Conservation (phyloP, 2,329 filamentous ascomycete genomes). For the Phoma sp. region DNA sequence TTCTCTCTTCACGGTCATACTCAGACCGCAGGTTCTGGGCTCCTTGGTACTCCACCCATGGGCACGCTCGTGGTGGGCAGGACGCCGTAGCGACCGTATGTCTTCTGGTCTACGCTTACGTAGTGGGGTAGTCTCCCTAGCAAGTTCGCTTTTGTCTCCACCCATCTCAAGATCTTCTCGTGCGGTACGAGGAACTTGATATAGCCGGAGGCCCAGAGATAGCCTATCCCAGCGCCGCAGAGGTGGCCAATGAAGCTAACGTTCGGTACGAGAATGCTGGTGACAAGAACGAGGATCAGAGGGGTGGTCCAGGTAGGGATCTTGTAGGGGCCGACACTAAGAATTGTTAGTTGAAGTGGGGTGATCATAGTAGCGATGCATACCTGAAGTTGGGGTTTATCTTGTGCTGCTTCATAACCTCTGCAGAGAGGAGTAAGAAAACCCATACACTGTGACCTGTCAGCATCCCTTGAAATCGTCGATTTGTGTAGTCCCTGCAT, state of each 20-base stretch:
- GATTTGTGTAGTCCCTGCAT: conserved; percentile 30
- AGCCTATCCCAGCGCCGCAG: conserved; percentile 83
- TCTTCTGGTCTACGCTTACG: conserved; percentile 94
- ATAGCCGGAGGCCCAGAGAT: conserved; percentile 86
- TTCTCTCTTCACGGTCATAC: conserved; percentile 37
- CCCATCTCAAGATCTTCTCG: conserved; percentile 84
- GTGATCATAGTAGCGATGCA: conserved; percentile 46
- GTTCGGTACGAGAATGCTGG: conserved; percentile 78
- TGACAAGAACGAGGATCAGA: conserved; percentile 75
- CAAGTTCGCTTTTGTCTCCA: conserved; percentile 87
- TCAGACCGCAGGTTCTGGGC: conserved; percentile 41
- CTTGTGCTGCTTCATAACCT: conserved; percentile 85
- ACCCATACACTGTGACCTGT: conserved; percentile 78
- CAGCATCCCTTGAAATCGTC: neutral
- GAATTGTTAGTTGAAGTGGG: conserved; percentile 8
- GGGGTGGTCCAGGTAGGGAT: conserved; percentile 95
- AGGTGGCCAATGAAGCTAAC: conserved; percentile 88
- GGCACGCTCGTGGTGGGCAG: conserved; percentile 62
- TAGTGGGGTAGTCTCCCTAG: conserved; percentile 87
- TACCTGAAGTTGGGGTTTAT: conserved; percentile 78
- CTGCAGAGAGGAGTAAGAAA: conserved; percentile 83
- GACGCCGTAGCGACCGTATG: conserved; percentile 89
- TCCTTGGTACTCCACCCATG: conserved; percentile 32
- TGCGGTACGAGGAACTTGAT: conserved; percentile 89
- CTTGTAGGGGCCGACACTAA: conserved; percentile 65